Percentiles rank a stretch among this genome's conserved stretches.
These are phyloP conservation scores for Backusella mclennaniae DNA, from an alignment of 192 early-diverging fungal genomes.

Conservation along the genomic window DNA sequence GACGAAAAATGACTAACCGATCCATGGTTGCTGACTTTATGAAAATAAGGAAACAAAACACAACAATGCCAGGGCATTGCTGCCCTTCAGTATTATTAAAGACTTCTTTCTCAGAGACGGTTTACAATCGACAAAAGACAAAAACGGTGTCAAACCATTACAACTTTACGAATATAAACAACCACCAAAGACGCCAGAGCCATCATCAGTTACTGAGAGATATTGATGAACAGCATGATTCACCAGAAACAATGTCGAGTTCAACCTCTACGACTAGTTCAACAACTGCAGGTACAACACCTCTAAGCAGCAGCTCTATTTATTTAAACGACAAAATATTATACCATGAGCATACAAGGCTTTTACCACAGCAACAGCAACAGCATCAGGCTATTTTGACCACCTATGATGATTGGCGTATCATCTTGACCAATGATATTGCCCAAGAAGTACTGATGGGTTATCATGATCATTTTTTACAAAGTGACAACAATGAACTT, in stretches of 20 bases:
- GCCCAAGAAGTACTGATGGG: slow-evolving; percentile 11
- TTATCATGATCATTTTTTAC: slow-evolving; percentile 24
- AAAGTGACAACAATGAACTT: slow-evolving; percentile 33
- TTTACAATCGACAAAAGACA: neutral
- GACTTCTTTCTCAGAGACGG: neutral
- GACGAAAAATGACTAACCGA: neutral
- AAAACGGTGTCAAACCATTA: neutral
- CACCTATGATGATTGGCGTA: slow-evolving; percentile 22
- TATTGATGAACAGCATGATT: neutral
- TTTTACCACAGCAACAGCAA: neutral
- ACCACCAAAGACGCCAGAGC: neutral
- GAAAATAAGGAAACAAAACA: neutral
- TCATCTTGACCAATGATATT: slow-evolving; percentile 19
- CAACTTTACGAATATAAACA: neutral
- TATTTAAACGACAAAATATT: slow-evolving; percentile 42
- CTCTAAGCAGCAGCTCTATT: slow-evolving; percentile 39
- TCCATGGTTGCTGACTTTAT: neutral
- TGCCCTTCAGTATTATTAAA: neutral
- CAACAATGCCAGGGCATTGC: neutral
- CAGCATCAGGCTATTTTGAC: slow-evolving; percentile 26
- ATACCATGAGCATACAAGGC: slow-evolving; percentile 11
- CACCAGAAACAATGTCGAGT: neutral
- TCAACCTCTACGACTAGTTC: neutral
- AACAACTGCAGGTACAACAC: neutral
- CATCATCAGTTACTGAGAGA: neutral